Conservation (phyloP, 768 basidiomycete species). For the Tylopilus vinaceipallidus region DNA sequence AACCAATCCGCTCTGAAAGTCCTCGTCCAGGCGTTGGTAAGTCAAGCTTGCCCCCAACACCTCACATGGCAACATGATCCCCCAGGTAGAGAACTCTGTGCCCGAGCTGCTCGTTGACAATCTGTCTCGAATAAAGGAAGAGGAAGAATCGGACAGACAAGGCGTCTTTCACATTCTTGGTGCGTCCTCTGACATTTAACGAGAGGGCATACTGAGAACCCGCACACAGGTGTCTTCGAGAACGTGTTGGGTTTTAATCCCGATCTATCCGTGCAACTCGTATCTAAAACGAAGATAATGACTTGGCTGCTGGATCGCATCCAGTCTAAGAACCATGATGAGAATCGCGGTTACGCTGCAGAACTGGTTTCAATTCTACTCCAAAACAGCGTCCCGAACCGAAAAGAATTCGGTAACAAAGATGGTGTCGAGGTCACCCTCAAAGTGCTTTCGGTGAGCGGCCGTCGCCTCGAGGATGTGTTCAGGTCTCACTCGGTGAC, state of each 20-base stretch:
- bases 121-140: constrained; percentile 81
- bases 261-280: constrained; percentile 63
- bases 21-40: constrained; percentile 74
- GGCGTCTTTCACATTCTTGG: constrained; percentile 94
- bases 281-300: constrained; percentile 72
- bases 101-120: constrained; percentile 91
- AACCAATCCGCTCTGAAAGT: constrained; percentile 68
- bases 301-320: constrained; percentile 80
- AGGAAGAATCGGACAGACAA: constrained; percentile 86
- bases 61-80: constrained; percentile 4
- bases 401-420: constrained; percentile 62
- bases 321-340: constrained; percentile 70
- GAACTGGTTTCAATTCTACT: constrained; percentile 91
- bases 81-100: constrained; percentile 77
- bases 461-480: constrained; percentile 1
- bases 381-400: constrained; percentile 69
- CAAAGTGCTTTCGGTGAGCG: constrained; percentile 76
- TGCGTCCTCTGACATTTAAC: constrained; percentile 26
- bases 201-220: neutral
- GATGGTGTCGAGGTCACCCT: constrained; percentile 79
- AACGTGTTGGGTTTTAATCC: constrained; percentile 89
- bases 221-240: constrained; percentile 78
- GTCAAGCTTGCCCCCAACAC: constrained; percentile 28
- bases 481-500: constrained; percentile 9
- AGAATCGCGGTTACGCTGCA: constrained; percentile 91